Evolutionary conservation across 2,329 filamentous ascomycete genomes (phyloP).

Genomic region (Lasiodiplodia sp.): DNA sequence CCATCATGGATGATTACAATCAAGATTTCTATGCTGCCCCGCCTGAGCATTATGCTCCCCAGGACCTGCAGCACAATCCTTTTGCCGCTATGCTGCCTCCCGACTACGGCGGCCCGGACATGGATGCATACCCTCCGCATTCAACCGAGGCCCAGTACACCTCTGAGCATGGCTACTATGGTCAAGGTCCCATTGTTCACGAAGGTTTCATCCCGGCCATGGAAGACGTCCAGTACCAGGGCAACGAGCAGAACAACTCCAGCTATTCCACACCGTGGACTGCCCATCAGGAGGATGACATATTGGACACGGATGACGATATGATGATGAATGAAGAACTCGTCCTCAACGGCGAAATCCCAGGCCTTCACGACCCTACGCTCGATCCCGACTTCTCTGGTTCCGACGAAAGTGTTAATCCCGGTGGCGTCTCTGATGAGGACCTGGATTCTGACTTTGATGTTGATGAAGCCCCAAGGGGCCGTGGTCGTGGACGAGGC

Average conservation of each 20-base stretch:
- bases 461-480: constrained; percentile 5
- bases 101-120: constrained; percentile 5
- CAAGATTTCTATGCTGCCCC: constrained; percentile 17
- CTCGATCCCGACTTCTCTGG: constrained; percentile 47
- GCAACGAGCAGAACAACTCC: constrained; percentile 33
- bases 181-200: constrained; percentile 42
- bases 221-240: constrained; percentile 37
- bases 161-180: constrained; percentile 26
- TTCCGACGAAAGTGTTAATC: constrained; percentile 39
- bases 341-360: constrained; percentile 34
- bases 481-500: constrained; percentile 29
- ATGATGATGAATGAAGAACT: constrained; percentile 35
- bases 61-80: constrained; percentile 28
- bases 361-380: constrained; percentile 41
- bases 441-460: constrained; percentile 27
- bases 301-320: constrained; percentile 39
- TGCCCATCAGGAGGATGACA: constrained; percentile 11
- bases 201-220: constrained; percentile 50
- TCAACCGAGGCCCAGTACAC: constrained; percentile 7
- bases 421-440: constrained; percentile 22
- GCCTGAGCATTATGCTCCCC: constrained; percentile 12
- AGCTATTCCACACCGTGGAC: constrained; percentile 7
- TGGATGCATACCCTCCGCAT: not conserved
- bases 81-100: constrained; percentile 29
- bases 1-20: constrained; percentile 12